These are phyloP conservation scores for Hansfordia pulvinata DNA, from an alignment of 2,329 filamentous ascomycete species.

Conservation along the genomic window DNA sequence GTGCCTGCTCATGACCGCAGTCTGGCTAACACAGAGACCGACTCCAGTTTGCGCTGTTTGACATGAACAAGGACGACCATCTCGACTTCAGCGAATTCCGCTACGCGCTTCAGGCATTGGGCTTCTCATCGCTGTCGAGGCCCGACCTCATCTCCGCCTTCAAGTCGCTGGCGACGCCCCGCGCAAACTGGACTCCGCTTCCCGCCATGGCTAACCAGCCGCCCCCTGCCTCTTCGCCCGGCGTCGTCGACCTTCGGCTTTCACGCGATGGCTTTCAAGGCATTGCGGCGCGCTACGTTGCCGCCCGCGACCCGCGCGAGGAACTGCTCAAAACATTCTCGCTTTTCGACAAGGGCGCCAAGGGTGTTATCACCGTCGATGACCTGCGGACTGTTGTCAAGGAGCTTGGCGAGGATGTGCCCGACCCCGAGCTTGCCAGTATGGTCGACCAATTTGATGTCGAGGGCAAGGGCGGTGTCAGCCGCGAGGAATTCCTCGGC, in stretches of 20 bases:
- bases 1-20: too few species aligned
- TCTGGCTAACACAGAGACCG: slow-evolving; percentile 7
- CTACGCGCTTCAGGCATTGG: slow-evolving; percentile 88
- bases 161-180: slow-evolving; percentile 64
- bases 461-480: slow-evolving; percentile 74
- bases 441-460: slow-evolving; percentile 99
- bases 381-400: slow-evolving; percentile 79
- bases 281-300: slow-evolving; percentile 68
- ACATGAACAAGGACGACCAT: slow-evolving; percentile 85
- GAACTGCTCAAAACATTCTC: slow-evolving; percentile 87
- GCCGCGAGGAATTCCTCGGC: slow-evolving; percentile 55
- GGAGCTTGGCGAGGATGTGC: slow-evolving; percentile 83
- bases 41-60: slow-evolving; percentile 77
- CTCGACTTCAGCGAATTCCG: slow-evolving; percentile 98
- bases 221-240: slow-evolving; percentile 35
- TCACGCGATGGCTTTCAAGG: slow-evolving; percentile 59
- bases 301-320: slow-evolving; percentile 72
- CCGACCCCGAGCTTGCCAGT: slow-evolving; percentile 80
- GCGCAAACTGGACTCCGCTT: slow-evolving; percentile 38
- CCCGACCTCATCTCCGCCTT: slow-evolving; percentile 71
- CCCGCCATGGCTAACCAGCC: slow-evolving; percentile 26
- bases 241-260: slow-evolving; percentile 57
- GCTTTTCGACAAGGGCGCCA: slow-evolving; percentile 85
- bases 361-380: slow-evolving; percentile 79
- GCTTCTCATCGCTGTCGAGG: slow-evolving; percentile 74